phyloP scores from a whole-genome alignment of 1,284 basidiomycete genomes.

The Austropuccinia psidii region DNA sequence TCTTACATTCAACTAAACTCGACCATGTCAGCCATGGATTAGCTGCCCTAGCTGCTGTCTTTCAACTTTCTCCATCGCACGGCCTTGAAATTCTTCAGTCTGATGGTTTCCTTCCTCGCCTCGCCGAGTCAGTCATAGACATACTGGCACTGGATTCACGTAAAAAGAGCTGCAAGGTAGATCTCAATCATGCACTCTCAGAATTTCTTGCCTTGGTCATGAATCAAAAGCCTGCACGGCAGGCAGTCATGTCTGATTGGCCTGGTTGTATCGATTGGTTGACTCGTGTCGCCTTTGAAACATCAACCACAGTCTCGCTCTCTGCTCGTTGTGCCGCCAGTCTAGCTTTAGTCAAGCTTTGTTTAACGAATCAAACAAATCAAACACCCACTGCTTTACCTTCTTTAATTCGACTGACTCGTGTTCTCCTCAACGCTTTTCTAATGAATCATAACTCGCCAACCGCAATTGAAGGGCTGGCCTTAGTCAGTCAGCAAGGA shows the following conservation, averaged over 20 bases:
- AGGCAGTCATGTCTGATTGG: conserved; percentile 8
- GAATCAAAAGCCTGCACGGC: neutral
- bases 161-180: conserved; percentile 2
- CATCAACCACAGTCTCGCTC: neutral
- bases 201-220: conserved; percentile 8
- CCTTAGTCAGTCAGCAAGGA: conserved; percentile 3
- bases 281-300: neutral
- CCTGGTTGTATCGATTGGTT: conserved; percentile 14
- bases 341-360: conserved; percentile 3
- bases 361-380: neutral
- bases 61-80: neutral
- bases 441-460: neutral
- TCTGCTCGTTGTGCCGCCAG: neutral
- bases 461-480: conserved; percentile 7
- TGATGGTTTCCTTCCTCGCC: conserved; percentile 3
- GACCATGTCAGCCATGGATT: conserved; percentile 3
- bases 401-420: neutral
- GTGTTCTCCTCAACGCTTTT: neutral
- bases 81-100: neutral
- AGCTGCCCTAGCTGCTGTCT: neutral
- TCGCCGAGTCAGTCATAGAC: conserved; percentile 12
- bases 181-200: conserved; percentile 8
- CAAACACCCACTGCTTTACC: neutral
- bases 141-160: neutral
- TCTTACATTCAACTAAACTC: conserved; percentile 1